Conservation (phyloP, 2,329 filamentous ascomycete genomes). For the Paramyrothecium roridum region DNA sequence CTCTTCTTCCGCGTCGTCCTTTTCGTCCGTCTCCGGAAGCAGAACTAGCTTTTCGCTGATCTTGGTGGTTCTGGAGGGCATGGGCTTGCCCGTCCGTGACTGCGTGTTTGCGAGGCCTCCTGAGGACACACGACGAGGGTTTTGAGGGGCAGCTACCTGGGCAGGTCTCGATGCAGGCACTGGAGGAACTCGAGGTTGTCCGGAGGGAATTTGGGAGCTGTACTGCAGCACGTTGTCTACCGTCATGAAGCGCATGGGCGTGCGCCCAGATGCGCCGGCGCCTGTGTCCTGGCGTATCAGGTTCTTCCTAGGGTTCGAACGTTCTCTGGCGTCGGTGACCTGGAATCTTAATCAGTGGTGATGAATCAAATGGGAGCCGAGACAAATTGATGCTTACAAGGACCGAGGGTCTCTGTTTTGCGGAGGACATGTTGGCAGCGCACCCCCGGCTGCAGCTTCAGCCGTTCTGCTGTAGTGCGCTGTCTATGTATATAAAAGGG, state of each 20-base stretch:
- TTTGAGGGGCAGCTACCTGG: slow-evolving; percentile 9
- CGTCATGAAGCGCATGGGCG: slow-evolving; percentile 71
- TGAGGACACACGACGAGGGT: slow-evolving; percentile 23
- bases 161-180: slow-evolving; percentile 35
- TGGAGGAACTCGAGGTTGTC: slow-evolving; percentile 76
- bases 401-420: slow-evolving; percentile 58
- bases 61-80: slow-evolving; percentile 88
- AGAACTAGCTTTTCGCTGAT: slow-evolving; percentile 96
- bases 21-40: slow-evolving; percentile 73
- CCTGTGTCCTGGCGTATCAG: slow-evolving; percentile 29
- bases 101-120: slow-evolving; percentile 37
- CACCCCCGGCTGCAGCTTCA: not conserved
- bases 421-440: slow-evolving; percentile 33
- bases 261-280: slow-evolving; percentile 23
- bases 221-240: slow-evolving; percentile 96
- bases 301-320: slow-evolving; percentile 25
- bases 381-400: slow-evolving; percentile 40
- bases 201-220: slow-evolving; percentile 91
- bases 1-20: slow-evolving; percentile 59
- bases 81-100: slow-evolving; percentile 48
- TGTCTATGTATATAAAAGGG: too few relatives aligned
- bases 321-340: slow-evolving; percentile 37
- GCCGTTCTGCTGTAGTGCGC: not conserved
- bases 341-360: slow-evolving; percentile 7
- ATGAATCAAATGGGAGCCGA: not conserved